Evolutionary conservation across 495 filamentous ascomycete genomes (phyloP).

Genomic region (Hyaloscypha hepaticicola): DNA sequence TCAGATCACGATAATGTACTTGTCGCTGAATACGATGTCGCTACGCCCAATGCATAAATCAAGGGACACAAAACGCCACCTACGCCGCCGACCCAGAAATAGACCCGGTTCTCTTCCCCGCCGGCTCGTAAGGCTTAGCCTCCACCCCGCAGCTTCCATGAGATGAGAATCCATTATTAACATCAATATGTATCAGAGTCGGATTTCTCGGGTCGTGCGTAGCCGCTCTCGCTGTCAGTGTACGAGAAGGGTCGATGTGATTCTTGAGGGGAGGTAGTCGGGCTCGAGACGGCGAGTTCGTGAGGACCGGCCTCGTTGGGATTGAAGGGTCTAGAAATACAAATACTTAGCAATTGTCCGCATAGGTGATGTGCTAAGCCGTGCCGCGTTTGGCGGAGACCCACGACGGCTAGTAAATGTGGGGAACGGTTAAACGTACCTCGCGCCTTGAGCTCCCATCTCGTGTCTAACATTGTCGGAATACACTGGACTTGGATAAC

Average conservation of each 20-base stretch:
- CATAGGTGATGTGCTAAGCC: neutral
- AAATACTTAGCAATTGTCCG: neutral
- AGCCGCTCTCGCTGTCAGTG: conserved; percentile 24
- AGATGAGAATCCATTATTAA: neutral
- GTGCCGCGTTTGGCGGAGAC: neutral
- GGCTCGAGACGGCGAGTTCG: conserved; percentile 11
- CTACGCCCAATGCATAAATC: neutral
- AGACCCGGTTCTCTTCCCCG: neutral
- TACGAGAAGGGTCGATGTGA: conserved; percentile 18
- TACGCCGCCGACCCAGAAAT: neutral
- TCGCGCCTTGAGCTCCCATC: conserved; percentile 16
- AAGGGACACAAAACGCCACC: neutral
- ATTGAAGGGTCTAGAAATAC: conserved; percentile 11
- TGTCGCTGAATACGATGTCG: no score
- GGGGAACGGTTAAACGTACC: neutral
- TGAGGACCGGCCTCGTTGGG: conserved; percentile 8
- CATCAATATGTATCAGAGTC: neutral
- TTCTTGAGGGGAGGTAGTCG: neutral
- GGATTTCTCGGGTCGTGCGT: conserved; percentile 4
- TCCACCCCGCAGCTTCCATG: neutral
- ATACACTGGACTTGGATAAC: conserved; percentile 22
- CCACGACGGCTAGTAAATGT: neutral
- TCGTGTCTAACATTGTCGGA: conserved; percentile 12
- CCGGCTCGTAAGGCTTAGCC: neutral
- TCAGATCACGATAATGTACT: no score